Base-by-base conservation (phyloP, 768 basidiomycete genomes). In the Boletellus sp. region DNA sequence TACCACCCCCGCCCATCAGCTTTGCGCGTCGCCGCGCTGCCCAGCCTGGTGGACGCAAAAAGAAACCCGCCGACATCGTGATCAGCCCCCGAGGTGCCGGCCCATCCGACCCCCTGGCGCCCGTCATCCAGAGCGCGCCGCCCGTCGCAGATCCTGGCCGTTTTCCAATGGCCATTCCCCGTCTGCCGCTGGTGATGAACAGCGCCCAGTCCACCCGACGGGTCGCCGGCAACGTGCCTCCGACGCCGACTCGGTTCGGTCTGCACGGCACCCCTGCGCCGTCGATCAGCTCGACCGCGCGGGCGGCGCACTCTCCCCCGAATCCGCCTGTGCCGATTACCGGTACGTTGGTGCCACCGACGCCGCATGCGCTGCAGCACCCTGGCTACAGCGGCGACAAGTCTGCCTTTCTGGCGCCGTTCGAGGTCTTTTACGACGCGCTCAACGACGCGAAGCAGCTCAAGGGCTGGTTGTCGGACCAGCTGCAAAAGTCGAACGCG, bases 391-490 rank as follows among this genome's bases (percentile, higher is more conserved):
- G 78, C 10, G 78, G 78, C 20, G 84, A 85, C 60, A 89, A 85
- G 63, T 72, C 79, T 1, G 84, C 88, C 17, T 94, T 94, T 66
- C 70, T 94, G 42, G 81, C 85, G 0, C 90, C 88, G 3, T 94
- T 93, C 56, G 87, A 86, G 60, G 67, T 77, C 45, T 93, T 94
- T 67, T 94, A 91, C 63, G 90, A 93, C 51, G 84, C 89, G 3
- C 78, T 94, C 28, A 78, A 83, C 47, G 91, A 91, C 64, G 83
- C 86, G 15, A 84, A 81, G 61, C 81, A 88, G 60, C 78, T 93
- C 50, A 90, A 91, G 69, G 60, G 65, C 33, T 90, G 89, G 84
- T 74, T 93, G 7, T 72, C 75, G 20, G 85, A 87, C 39, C 89
- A 92, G 67, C 69, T 91, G 31, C 76, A 80, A 54, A 80, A 78